Base-by-base conservation (phyloP, 495 filamentous ascomycete species). In the Lasiosphaeria hispida region DNA sequence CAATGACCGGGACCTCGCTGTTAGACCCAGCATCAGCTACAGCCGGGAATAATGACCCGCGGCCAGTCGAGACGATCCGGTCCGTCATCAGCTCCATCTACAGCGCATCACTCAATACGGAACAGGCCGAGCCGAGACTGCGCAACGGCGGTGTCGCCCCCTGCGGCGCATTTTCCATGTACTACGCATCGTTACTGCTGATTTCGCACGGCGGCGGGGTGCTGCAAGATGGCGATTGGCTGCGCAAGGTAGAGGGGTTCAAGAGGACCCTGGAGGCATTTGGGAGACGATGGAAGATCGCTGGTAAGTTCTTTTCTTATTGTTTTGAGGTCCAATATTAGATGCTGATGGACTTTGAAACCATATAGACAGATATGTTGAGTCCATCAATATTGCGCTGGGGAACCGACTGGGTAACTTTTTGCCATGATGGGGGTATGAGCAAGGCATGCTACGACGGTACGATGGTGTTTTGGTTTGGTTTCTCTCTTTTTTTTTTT, bases 221-320 rank as follows among this genome's bases (percentile, higher is more conserved):
- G 10, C 56, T 68, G 33, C 50, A 60, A 1, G 59, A 63, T 11
- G 3, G 17, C 2, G 42, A 54, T 10, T 69, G 67, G 67, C 38
- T 60, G 11, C 30, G 14, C 0, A 69, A 63, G 43, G 64, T 69
- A 6, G 52, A 64, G 9, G 14, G 30, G 18, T 43, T 69, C 47
- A 64, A 41, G 50, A 45, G 6, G 9, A 14, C 53, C 0, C 39
- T 68, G 17, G 58, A 61, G 19, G 40, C 44, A 5, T 13, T 59
- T 6, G 48, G 53, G 1, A 51, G 35, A 33, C 53, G 69, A 50
- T 71, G 69, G 69, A 66, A 59, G 57, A 62, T 69, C 55, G 63
- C 64, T 10, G 66, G 68, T 67, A 39, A 62, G 68, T 61, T 4
- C 0, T 15, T 15, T 52, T 11, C 9, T 7, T 0, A 13, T 56